A percentile compares a stretch with the other conserved stretches of the same genome.
These are phyloP conservation scores for Penicillium canescens DNA, from an alignment of 495 filamentous ascomycete species.

Conservation along the genomic window DNA sequence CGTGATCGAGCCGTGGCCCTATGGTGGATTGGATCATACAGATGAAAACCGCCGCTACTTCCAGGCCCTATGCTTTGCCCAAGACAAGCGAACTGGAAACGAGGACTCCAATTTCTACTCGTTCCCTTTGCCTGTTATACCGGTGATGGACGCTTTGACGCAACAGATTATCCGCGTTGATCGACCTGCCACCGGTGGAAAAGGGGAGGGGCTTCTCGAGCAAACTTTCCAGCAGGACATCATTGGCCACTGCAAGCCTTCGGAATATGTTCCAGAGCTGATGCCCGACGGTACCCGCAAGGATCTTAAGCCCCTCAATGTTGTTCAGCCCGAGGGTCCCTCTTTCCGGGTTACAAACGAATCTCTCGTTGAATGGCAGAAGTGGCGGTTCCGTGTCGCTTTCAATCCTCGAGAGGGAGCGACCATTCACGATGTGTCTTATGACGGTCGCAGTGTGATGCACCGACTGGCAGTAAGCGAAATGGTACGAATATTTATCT, in stretches of 20 bases:
- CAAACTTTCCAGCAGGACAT: conserved; percentile 51
- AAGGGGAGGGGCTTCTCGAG: conserved; percentile 38
- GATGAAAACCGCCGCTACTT: conserved; percentile 57
- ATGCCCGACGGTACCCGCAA: conserved; percentile 58
- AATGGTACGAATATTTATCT: conserved; percentile 48
- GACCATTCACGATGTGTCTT: conserved; percentile 68
- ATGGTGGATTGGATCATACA: conserved; percentile 58
- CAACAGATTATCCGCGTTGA: conserved; percentile 62
- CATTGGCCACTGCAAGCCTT: conserved; percentile 44
- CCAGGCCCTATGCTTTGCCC: conserved; percentile 53
- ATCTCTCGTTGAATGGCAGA: conserved; percentile 63
- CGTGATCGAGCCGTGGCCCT: conserved; percentile 72
- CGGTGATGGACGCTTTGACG: conserved; percentile 70
- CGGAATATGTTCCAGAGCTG: conserved; percentile 70
- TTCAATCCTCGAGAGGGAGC: conserved; percentile 71
- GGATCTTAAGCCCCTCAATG: conserved; percentile 76
- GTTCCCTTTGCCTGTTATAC: conserved; percentile 74
- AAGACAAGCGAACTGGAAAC: conserved; percentile 39
- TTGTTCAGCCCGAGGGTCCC: conserved; percentile 77
- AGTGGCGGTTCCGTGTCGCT: conserved; percentile 67
- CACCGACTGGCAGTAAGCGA: conserved; percentile 73
- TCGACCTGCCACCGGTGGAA: conserved; percentile 48
- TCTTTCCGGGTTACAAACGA: conserved; percentile 63
- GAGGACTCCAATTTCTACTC: conserved; percentile 72
- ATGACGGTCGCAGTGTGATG: conserved; percentile 71